These are phyloP conservation scores for Claviceps monticola DNA, from an alignment of 2,329 filamentous ascomycete genomes.

Conservation along the genomic window DNA sequence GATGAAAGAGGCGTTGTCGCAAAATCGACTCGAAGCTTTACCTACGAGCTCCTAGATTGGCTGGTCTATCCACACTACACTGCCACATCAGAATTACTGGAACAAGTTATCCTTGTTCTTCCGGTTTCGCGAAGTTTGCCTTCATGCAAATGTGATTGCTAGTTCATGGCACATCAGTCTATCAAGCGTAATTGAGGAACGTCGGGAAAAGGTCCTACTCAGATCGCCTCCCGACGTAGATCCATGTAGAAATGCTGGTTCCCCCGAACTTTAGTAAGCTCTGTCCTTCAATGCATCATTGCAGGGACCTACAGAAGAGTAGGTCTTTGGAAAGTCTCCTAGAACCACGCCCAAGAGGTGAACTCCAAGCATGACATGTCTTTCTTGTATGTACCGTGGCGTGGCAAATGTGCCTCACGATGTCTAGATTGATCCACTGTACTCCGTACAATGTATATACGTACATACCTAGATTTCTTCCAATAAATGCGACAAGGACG, in stretches of 20 bases:
- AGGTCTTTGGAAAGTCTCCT: too few relatives aligned
- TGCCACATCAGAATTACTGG: too few relatives aligned
- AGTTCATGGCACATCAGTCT: background rate
- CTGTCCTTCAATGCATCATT: background rate
- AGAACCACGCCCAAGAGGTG: background rate
- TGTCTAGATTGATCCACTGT: too few relatives aligned
- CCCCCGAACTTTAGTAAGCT: background rate
- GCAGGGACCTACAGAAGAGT: background rate
- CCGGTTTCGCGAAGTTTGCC: background rate
- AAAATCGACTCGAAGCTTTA: background rate
- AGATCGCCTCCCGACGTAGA: background rate
- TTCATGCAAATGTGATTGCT: background rate
- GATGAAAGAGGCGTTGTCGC: background rate
- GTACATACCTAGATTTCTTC: background rate
- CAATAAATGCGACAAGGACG: background rate
- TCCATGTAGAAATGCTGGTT: background rate
- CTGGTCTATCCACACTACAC: background rate
- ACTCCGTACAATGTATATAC: too few relatives aligned
- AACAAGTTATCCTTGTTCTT: background rate
- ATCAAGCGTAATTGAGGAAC: background rate
- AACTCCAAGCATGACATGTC: background rate
- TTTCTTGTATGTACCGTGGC: background rate
- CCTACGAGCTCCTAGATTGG: background rate
- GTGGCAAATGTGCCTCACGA: background rate
- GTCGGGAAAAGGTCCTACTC: background rate